phyloP scores from a whole-genome alignment of 495 filamentous ascomycete species.

The Tuber magnatum region DNA sequence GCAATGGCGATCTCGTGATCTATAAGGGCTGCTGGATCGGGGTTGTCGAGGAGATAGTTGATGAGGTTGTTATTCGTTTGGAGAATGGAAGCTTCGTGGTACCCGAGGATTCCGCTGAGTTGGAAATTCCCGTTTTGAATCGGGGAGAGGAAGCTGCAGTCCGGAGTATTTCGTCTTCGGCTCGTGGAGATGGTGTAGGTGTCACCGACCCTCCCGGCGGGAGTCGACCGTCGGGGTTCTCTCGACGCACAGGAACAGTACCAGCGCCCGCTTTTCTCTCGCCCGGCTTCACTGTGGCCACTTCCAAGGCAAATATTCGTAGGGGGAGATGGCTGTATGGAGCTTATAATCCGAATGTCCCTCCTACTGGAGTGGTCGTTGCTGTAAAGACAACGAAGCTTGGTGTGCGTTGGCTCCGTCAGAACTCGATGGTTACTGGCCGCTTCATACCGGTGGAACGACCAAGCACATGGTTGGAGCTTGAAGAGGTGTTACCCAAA shows the following conservation, averaged over 20 bases:
- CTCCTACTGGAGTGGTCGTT: slow-evolving; percentile 48
- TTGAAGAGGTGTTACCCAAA: slow-evolving; percentile 22
- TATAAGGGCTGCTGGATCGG: slow-evolving; percentile 45
- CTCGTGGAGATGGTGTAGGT: slow-evolving; percentile 6
- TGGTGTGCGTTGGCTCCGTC: slow-evolving; percentile 50
- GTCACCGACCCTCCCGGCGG: slow-evolving; percentile 2
- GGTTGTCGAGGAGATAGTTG: slow-evolving; percentile 35
- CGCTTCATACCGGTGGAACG: slow-evolving; percentile 30
- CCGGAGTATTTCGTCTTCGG: slow-evolving; percentile 18
- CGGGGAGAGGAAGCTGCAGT: slow-evolving; percentile 26
- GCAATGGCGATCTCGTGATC: slow-evolving; percentile 42
- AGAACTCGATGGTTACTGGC: slow-evolving; percentile 43
- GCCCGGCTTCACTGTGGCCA: slow-evolving; percentile 49
- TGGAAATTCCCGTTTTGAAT: slow-evolving; percentile 41
- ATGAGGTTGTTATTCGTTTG: slow-evolving; percentile 42
- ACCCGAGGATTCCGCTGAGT: slow-evolving; percentile 39
- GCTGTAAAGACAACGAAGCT: slow-evolving; percentile 44
- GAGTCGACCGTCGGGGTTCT: not conserved
- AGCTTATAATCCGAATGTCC: slow-evolving; percentile 45
- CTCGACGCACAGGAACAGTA: slow-evolving; percentile 25
- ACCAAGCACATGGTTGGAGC: slow-evolving; percentile 23
- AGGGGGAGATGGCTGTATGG: slow-evolving; percentile 49
- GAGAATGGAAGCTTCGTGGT: slow-evolving; percentile 43
- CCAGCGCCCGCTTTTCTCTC: slow-evolving; percentile 33
- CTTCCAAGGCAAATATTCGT: slow-evolving; percentile 49